Base-by-base conservation (phyloP, 257 asterid species). In the Plantago major region DNA sequence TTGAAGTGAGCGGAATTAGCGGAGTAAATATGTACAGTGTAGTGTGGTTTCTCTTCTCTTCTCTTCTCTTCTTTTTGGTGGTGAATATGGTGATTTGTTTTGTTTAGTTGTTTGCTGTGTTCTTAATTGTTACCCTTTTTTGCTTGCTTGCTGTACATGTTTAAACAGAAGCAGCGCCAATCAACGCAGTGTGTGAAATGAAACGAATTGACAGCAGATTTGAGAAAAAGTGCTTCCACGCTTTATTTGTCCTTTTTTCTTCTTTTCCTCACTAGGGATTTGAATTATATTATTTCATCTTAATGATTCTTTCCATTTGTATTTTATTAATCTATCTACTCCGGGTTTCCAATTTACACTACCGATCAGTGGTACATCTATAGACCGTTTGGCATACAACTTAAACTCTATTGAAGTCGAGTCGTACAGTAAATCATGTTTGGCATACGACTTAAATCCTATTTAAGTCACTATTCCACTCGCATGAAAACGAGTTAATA, bases 1-100 rank as follows among this genome's bases (percentile, higher is more conserved):
- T 69, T 67, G 77, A 82, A 82, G 67, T 66, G 71, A 59, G 79
- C 92, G 96, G 67, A 81, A 87, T 90, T 80, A 83, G 80, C 95
- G 96, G 96, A 76, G 68, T 22, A 22, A 55, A 67, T 22, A 40
- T 43, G 63, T 22, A 58, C 49, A 16, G 22, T 14, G n/a, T 3
- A 10, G 26, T 56, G 26, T 46, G 0, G 10, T 19, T 42, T 16
- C 38, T n/a, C n/a, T n/a, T n/a, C n/a, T n/a, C n/a, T n/a, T n/a
- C n/a, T n/a, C n/a, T n/a, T n/a, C n/a, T n/a, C n/a, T n/a, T 33
- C 18, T 14, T 38, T 55, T 54, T 5, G 11, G 16, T 52, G 7
- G 57, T 22, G 26, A 22, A 22, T 22, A 22, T 22, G 26, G 26
- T 22, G 26, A 1, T 22, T 22, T 22, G 26, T 22, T 22, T 22